Base-by-base conservation (phyloP, 2,329 filamentous ascomycete genomes). In the Ophioceras dolichostomum region DNA sequence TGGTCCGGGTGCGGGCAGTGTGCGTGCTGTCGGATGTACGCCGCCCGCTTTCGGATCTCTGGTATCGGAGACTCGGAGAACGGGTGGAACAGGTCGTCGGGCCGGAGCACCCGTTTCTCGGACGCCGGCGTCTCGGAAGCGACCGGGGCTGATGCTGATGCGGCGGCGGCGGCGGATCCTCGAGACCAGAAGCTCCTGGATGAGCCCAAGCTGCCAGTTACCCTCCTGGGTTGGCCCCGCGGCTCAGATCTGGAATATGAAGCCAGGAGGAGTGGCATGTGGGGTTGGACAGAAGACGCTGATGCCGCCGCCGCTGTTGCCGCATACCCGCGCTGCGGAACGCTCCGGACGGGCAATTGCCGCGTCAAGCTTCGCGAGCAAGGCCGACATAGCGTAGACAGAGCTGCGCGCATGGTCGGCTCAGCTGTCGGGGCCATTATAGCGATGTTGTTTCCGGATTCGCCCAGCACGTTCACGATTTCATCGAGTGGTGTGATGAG, bases 1-100 rank as follows among this genome's bases (percentile, higher is more conserved):
- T 98, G 91, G 39, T 83, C 77, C 5, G 86, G 85, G 52, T 98
- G 91, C 19, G 91, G 85, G 53, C 91, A 98, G 58, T 86, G 83
- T 12, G 89, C 89, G 65, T 95, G 86, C 52, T 93, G 83, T 55
- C 80, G 84, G 62, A 96, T 96, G 52, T 85, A 93, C 9, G 83
- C 83, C 20, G 89, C 91, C 48, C 91, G 79, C 49, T 78, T 76
- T 49, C 89, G 78, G 45, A 98, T 95, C 43, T 83, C 81, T 28
- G 85, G 81, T 30, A 89, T 83, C 8, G 93, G 91, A 12, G 91
- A 98, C 45, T 80, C 70, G 26, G 85, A 84, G 58, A 91, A 94
- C 9, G 85, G 77, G 60, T 98, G 89, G 67, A 96, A 98, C 39
- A 98, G 79, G 55, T 95, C 82, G 60, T 93, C 77, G 36, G 77